Base-by-base conservation (phyloP, 75 land plant species). In the Picea glauca region DNA sequence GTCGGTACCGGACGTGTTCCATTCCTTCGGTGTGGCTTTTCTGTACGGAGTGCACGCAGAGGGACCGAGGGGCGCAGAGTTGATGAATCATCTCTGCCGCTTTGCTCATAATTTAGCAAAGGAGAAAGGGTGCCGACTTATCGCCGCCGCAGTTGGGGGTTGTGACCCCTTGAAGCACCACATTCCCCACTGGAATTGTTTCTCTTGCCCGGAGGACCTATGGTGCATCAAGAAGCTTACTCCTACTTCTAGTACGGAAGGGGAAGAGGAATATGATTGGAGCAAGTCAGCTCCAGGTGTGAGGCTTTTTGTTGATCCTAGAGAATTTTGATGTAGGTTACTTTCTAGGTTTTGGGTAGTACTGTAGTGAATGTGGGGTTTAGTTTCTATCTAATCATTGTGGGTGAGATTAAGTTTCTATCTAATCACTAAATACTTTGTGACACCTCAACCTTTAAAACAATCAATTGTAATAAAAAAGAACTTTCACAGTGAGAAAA, bases 231-330 rank as follows among this genome's bases (percentile, higher is more conserved):
- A 88, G 38, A 35, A 79, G 13, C 78, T 90, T 66, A 60, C 5
- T 57, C 61, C 18, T 65, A 13, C 17, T 15, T 6, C 15, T 26
- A 20, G 23, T 15, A 1, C 20, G 1, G 13, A 33, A 15, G 35
- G 32, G 38, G 76, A 26, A 30, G 30, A 9, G 23, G 68, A 13
- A 11, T 13, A 32, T 75, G 81, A 83, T 56, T 85, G 88, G 84
- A 58, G 31, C 38, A 58, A n/a, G 33, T 30, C 65, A 13, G 23
- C 80, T 13, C 58, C 81, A 43, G 60, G 56, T 61, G 58, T 67
- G 50, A 61, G 81, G n/a, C 80, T 90, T 20, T 90, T 90, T 76
- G 88, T 90, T n/a, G 92, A 90, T 83, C 92, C 92, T 4, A 77
- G 92, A 76, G 92, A 90, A 60, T 81, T 89, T 26, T 88, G 60